Evolutionary conservation across 2,329 filamentous ascomycete genomes (phyloP).

Genomic region (Emmonsia crescens): DNA sequence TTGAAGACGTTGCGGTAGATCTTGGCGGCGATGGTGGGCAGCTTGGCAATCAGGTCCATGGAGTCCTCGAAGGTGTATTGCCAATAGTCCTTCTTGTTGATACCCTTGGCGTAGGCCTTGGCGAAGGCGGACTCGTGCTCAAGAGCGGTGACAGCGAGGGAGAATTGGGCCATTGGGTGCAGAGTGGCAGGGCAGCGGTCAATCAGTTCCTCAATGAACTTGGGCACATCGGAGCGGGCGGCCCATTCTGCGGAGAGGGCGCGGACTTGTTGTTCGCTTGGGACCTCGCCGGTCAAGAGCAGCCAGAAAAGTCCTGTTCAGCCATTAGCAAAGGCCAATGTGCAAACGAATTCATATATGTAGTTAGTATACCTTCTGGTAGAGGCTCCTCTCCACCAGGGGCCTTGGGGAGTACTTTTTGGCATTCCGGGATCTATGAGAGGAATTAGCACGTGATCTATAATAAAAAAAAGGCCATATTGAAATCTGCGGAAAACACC

Average conservation of each 20-base stretch:
- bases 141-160: constrained; percentile 90
- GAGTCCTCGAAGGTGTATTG: constrained; percentile 98
- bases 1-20: constrained; percentile 99
- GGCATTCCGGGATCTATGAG: constrained; percentile 80
- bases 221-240: constrained; percentile 89
- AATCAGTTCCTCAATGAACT: constrained; percentile 98
- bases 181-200: constrained; percentile 98
- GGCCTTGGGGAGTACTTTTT: constrained; percentile 92
- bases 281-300: constrained; percentile 94
- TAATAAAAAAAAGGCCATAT: neutral
- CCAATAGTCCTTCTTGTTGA: constrained; percentile 99
- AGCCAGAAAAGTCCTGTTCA: constrained; percentile 90
- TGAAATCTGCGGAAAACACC: constrained; percentile 20
- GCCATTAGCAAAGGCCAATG: constrained; percentile 8
- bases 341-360: constrained; percentile 1
- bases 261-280: constrained; percentile 94
- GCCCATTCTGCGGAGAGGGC: constrained; percentile 98
- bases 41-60: constrained; percentile 99
- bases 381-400: constrained; percentile 94
- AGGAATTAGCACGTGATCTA: constrained; percentile 16
- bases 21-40: constrained; percentile 91
- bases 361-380: constrained; percentile 73
- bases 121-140: constrained; percentile 97
- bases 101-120: constrained; percentile 97
- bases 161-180: constrained; percentile 99